Evolutionary conservation across 345 rosid genomes (phyloP).

Genomic region (Rubroshorea leprosula): DNA sequence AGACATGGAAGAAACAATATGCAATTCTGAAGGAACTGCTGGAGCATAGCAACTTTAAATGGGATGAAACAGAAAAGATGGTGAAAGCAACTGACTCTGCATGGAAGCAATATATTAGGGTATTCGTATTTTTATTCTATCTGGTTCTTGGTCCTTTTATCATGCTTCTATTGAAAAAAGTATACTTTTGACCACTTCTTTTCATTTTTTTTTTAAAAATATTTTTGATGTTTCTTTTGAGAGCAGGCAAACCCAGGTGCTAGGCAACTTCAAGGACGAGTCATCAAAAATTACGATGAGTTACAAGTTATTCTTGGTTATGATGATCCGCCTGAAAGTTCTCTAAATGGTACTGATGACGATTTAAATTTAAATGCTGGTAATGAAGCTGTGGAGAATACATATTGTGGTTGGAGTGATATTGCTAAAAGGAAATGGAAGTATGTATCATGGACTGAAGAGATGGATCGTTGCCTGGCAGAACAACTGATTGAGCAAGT

Average conservation of each 20-base stretch:
- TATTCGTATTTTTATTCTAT: neutral
- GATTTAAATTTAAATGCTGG: conserved; percentile 4
- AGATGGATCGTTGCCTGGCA: conserved; percentile 12
- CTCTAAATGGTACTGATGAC: conserved; percentile 2
- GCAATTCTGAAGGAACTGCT: conserved; percentile 10
- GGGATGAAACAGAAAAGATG: conserved; percentile 8
- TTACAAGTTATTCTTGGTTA: conserved; percentile 11
- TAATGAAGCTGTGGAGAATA: neutral
- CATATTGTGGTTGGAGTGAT: neutral
- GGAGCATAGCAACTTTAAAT: conserved; percentile 12
- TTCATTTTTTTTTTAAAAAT: neutral
- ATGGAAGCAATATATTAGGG: conserved; percentile 14
- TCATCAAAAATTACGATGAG: conserved; percentile 14
- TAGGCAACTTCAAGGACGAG: conserved; percentile 14
- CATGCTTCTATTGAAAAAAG: neutral
- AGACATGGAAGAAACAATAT: conserved; percentile 19
- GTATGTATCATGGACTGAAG: conserved; percentile 10
- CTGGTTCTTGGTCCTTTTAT: neutral
- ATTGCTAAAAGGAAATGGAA: conserved; percentile 11
- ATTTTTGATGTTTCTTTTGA: neutral
- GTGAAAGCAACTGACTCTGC: conserved; percentile 10
- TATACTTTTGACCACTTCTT: neutral
- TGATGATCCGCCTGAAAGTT: conserved; percentile 11
- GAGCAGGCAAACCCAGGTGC: conserved; percentile 14
- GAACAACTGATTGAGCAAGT: conserved; percentile 12